These are phyloP conservation scores for Eugenia klotzschiana DNA, from an alignment of 441 rosid genomes.

Conservation along the genomic window DNA sequence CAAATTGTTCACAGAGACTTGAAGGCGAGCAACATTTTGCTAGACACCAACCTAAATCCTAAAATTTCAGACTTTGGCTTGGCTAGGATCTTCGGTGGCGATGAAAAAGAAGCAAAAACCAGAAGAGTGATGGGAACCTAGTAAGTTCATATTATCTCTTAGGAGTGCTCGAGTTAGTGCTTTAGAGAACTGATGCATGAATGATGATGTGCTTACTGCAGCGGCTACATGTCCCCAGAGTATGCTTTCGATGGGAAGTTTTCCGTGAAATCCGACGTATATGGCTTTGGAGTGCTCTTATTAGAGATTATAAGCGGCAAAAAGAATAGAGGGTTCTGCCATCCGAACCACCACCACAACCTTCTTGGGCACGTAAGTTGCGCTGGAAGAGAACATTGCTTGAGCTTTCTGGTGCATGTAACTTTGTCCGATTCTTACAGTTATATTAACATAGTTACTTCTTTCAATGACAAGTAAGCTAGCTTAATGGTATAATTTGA, in stretches of 20 bases:
- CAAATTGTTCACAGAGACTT: slow-evolving; percentile 17
- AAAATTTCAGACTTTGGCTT: slow-evolving; percentile 38
- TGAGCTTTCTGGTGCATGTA: not conserved
- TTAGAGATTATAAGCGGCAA: not conserved
- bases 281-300: not conserved
- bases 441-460: not conserved
- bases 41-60: slow-evolving; percentile 21
- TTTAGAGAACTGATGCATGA: not conserved
- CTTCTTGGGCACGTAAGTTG: not conserved
- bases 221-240: not conserved
- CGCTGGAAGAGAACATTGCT: not conserved
- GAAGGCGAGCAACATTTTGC: slow-evolving; percentile 22
- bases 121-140: slow-evolving; percentile 29
- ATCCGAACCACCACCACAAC: not conserved
- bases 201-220: not conserved
- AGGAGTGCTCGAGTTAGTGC: not conserved
- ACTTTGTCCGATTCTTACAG: not conserved
- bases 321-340: not conserved
- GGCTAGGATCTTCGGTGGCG: slow-evolving; percentile 21
- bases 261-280: not conserved
- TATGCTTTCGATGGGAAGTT: not conserved
- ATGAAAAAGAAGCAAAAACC: slow-evolving; percentile 23
- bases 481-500: not conserved
- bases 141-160: slow-evolving; percentile 9
- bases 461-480: not conserved